phyloP scores from a whole-genome alignment of 352 stramenopile species.

The Phytophthora palmivora region DNA sequence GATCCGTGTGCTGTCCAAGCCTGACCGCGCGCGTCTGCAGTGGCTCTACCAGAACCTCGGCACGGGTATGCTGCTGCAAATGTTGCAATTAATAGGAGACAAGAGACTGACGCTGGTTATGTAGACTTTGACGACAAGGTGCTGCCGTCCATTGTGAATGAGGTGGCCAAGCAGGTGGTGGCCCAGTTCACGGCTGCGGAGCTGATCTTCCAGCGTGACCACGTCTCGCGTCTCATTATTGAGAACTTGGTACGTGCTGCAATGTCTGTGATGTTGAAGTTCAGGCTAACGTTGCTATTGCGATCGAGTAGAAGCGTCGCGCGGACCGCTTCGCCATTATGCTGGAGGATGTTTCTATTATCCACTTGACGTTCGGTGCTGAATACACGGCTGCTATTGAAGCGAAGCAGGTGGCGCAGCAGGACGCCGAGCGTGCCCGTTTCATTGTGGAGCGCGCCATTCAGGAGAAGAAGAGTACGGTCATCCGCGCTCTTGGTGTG shows the following conservation, averaged over 20 bases:
- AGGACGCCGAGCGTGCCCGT: conserved; percentile 98
- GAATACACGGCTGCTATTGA: conserved; percentile 99
- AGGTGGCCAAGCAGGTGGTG: conserved; percentile 99
- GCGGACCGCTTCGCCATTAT: conserved; percentile 94
- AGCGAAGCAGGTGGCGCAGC: conserved; percentile 99
- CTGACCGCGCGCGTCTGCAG: conserved; percentile 92
- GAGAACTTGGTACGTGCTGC: conserved; percentile 88
- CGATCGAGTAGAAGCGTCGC: conserved; percentile 71
- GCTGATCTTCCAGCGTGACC: conserved; percentile 99
- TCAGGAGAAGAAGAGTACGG: conserved; percentile 99
- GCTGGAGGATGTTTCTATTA: conserved; percentile 99
- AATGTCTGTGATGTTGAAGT: not conserved
- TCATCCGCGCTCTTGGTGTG: conserved; percentile 98
- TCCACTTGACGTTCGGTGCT: conserved; percentile 98
- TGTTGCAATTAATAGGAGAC: not conserved
- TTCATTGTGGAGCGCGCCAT: conserved; percentile 98
- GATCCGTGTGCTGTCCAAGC: conserved; percentile 98
- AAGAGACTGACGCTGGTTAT: conserved; percentile 1
- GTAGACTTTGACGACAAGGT: conserved; percentile 98
- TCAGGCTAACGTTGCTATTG: conserved; percentile 18
- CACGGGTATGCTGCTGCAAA: conserved; percentile 56
- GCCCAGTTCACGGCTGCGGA: conserved; percentile 99
- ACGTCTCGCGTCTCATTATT: conserved; percentile 96
- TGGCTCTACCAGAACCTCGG: conserved; percentile 98
- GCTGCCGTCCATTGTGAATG: conserved; percentile 99